A percentile compares a stretch with the other conserved stretches of the same genome.
phyloP scores from a whole-genome alignment of 495 filamentous ascomycete genomes.

The Hypoxylon fuscum region DNA sequence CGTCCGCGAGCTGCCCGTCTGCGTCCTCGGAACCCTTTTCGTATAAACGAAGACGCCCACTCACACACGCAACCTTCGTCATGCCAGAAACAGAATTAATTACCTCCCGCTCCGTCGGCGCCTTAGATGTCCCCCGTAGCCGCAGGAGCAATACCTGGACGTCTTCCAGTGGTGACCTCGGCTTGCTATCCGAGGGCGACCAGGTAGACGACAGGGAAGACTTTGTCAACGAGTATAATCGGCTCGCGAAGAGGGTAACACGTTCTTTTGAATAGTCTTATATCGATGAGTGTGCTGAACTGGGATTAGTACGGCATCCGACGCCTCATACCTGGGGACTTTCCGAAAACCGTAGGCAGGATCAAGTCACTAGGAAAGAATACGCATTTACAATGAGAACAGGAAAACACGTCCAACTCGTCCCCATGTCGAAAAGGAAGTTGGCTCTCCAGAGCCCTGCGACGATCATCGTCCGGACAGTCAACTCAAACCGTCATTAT shows the following conservation, averaged over 20 bases:
- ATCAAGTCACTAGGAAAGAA: background rate
- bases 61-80: slow-evolving; percentile 35
- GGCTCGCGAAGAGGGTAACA: slow-evolving; percentile 59
- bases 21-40: slow-evolving; percentile 19
- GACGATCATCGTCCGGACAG: slow-evolving; percentile 35
- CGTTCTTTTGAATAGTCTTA: background rate
- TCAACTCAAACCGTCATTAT: slow-evolving; percentile 18
- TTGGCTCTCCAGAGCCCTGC: slow-evolving; percentile 39
- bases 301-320: slow-evolving; percentile 52
- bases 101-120: slow-evolving; percentile 17
- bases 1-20: slow-evolving; percentile 18
- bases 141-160: slow-evolving; percentile 57
- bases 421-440: slow-evolving; percentile 29
- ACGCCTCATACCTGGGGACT: slow-evolving; percentile 41
- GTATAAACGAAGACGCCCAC: slow-evolving; percentile 29
- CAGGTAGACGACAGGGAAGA: slow-evolving; percentile 51
- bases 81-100: slow-evolving; percentile 23
- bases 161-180: slow-evolving; percentile 50
- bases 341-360: slow-evolving; percentile 28
- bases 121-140: slow-evolving; percentile 5
- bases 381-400: background rate
- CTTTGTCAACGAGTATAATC: slow-evolving; percentile 64
- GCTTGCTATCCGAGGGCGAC: slow-evolving; percentile 48
- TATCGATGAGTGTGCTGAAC: slow-evolving; percentile 1
- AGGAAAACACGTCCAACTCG: slow-evolving; percentile 4